These are phyloP conservation scores for Raphanus hybrid DNA, from an alignment of 441 rosid genomes.

Conservation along the genomic window DNA sequence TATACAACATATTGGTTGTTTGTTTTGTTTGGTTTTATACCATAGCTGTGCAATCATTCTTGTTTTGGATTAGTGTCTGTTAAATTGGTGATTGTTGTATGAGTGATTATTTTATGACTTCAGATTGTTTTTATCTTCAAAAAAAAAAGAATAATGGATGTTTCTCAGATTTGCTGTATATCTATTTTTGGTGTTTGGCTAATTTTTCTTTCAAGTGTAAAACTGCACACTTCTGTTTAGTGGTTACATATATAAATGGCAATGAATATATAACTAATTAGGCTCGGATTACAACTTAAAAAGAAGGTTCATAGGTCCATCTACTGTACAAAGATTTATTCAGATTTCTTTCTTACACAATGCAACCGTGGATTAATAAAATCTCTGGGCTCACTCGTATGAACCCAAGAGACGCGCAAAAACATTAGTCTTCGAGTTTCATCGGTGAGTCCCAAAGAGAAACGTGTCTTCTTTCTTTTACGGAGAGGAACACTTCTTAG, in stretches of 20 bases:
- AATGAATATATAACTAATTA: neutral
- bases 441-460: constrained; percentile 29
- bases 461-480: neutral
- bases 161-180: neutral
- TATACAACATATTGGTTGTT: constrained; percentile 25
- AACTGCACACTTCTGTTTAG: neutral
- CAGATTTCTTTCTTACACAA: constrained; percentile 29
- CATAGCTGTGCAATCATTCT: constrained; percentile 16
- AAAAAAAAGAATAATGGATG: neutral
- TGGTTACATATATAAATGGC: neutral
- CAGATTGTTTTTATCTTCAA: neutral
- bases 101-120: neutral
- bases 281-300: too few species aligned
- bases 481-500: constrained; percentile 35
- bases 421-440: constrained; percentile 33
- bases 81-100: constrained; percentile 11
- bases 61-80: constrained; percentile 15
- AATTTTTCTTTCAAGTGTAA: neutral
- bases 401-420: constrained; percentile 28
- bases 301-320: neutral
- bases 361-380: constrained; percentile 21
- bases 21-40: constrained; percentile 15
- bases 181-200: neutral
- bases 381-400: constrained; percentile 28
- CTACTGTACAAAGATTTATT: constrained; percentile 37